Conservation (phyloP, 2,329 filamentous ascomycete genomes). For the Pestalotiopsis sp. region DNA sequence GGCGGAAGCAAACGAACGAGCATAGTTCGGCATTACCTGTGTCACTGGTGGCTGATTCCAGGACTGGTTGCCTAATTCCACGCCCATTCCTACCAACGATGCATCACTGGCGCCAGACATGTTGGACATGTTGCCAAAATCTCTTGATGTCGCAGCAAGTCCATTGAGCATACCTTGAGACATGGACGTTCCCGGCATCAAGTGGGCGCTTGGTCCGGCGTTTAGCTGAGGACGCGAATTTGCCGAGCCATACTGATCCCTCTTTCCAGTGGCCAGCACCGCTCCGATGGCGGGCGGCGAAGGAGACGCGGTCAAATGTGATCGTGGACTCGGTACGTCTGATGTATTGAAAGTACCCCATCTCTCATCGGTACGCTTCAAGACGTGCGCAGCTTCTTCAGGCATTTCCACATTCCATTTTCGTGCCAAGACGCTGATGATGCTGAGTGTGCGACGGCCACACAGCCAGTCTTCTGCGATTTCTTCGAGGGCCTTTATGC, state of each 20-base stretch:
- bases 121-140: constrained; percentile 22
- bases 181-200: constrained; percentile 25
- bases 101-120: constrained; percentile 22
- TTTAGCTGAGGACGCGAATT: constrained; percentile 34
- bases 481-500: constrained; percentile 89
- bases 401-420: constrained; percentile 91
- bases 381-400: constrained; percentile 75
- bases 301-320: constrained; percentile 25
- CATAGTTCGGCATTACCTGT: constrained; percentile 30
- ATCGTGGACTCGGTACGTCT: constrained; percentile 59
- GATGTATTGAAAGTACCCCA: constrained; percentile 73
- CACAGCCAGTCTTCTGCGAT: constrained; percentile 95
- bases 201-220: constrained; percentile 27
- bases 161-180: constrained; percentile 30
- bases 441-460: constrained; percentile 80
- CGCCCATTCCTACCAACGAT: constrained; percentile 21
- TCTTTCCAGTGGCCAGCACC: constrained; percentile 16
- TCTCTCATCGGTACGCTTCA: constrained; percentile 78
- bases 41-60: constrained; percentile 28
- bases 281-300: constrained; percentile 22
- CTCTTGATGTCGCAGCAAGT: constrained; percentile 24
- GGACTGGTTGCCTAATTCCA: constrained; percentile 22
- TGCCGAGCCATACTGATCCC: constrained; percentile 38
- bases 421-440: constrained; percentile 81
- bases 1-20: constrained; percentile 28